Percentiles rank a stretch among this genome's conserved stretches.
phyloP scores from a whole-genome alignment of 2,329 filamentous ascomycete species.

The Fusarium tuaranense region DNA sequence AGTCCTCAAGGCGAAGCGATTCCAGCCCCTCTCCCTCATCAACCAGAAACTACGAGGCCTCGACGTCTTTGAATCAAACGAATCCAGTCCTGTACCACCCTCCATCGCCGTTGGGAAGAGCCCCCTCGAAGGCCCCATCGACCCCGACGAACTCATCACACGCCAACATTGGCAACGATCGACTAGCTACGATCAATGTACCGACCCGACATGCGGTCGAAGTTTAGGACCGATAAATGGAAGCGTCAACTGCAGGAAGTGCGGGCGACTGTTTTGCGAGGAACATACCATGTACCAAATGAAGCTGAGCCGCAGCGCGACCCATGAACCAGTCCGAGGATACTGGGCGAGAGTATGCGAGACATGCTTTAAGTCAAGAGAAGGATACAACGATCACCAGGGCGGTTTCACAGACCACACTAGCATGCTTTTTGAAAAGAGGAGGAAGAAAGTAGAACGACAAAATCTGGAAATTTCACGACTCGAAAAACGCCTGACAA shows the following conservation, averaged over 20 bases:
- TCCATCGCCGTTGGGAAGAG: constrained; percentile 54
- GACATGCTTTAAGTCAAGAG: constrained; percentile 98
- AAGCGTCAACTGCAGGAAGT: constrained; percentile 92
- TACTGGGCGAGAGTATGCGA: constrained; percentile 97
- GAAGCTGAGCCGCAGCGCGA: constrained; percentile 90
- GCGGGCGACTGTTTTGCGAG: constrained; percentile 93
- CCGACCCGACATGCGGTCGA: constrained; percentile 88
- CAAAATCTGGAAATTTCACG: constrained; percentile 89
- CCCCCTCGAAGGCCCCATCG: constrained; percentile 60
- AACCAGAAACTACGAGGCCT: constrained; percentile 94
- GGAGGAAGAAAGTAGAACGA: constrained; percentile 84
- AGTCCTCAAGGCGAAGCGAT: constrained; percentile 91
- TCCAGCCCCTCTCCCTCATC: constrained; percentile 89
- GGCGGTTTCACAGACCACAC: constrained; percentile 80
- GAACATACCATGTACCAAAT: constrained; percentile 99
- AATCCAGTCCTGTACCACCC: constrained; percentile 60
- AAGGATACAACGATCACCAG: constrained; percentile 92
- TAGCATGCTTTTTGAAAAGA: constrained; percentile 74
- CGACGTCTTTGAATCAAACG: constrained; percentile 94
- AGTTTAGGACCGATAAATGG: constrained; percentile 83
- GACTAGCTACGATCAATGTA: constrained; percentile 80
- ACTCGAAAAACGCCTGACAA: constrained; percentile 91
- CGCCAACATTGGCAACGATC: constrained; percentile 89
- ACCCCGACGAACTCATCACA: constrained; percentile 92
- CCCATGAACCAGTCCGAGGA: constrained; percentile 89